These are phyloP conservation scores for Rhizopus microsporus DNA, from an alignment of 371 early-diverging fungal species.

Conservation along the genomic window DNA sequence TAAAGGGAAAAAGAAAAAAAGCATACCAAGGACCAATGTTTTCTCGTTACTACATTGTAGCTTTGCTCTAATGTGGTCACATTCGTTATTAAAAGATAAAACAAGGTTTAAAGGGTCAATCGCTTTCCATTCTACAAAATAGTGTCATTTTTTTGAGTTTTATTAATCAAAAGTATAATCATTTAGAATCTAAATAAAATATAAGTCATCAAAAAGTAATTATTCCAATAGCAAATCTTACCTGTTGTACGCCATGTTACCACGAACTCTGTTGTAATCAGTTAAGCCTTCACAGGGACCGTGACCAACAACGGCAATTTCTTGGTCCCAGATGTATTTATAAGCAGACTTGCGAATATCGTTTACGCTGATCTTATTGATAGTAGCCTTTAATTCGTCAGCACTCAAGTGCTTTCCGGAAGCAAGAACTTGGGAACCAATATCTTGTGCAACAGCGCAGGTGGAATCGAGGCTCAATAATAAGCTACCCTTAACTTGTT, in stretches of 20 bases:
- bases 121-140: too few relatives aligned
- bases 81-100: too few relatives aligned
- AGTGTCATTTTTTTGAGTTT: too few relatives aligned
- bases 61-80: too few relatives aligned
- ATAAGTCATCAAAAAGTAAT: neutral
- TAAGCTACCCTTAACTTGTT: slow-evolving; percentile 94
- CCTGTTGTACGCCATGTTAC: slow-evolving; percentile 72
- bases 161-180: too few relatives aligned
- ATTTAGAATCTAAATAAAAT: neutral
- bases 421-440: slow-evolving; percentile 94
- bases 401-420: slow-evolving; percentile 86
- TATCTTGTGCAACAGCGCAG: slow-evolving; percentile 94
- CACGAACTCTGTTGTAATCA: slow-evolving; percentile 88
- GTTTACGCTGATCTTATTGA: slow-evolving; percentile 49
- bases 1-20: too few relatives aligned
- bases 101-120: too few relatives aligned
- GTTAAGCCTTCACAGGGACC: slow-evolving; percentile 86
- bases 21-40: too few relatives aligned
- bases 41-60: too few relatives aligned
- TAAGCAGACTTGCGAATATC: slow-evolving; percentile 85
- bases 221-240: slow-evolving; percentile 14
- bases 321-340: slow-evolving; percentile 85
- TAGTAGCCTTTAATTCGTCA: slow-evolving; percentile 40
- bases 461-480: slow-evolving; percentile 91
- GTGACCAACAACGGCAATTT: slow-evolving; percentile 87